These are phyloP conservation scores for Bacidia gigantensis DNA, from an alignment of 495 filamentous ascomycete species.

Conservation along the genomic window DNA sequence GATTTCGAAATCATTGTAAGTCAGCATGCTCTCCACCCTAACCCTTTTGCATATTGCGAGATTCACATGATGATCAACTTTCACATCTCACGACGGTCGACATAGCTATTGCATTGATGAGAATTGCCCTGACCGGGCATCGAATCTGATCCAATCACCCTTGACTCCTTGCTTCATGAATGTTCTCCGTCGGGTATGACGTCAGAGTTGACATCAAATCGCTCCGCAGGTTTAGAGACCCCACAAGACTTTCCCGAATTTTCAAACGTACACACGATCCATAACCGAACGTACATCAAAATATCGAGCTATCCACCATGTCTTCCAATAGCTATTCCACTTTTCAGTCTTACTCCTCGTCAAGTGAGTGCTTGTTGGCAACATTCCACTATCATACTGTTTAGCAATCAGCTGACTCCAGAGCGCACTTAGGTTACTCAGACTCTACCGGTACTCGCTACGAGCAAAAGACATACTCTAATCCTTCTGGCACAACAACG, in stretches of 20 bases:
- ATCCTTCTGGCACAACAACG: slow-evolving; percentile 15
- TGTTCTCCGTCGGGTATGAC: background rate
- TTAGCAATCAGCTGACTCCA: too few relatives aligned
- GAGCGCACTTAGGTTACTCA: too few relatives aligned
- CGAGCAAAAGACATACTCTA: slow-evolving; percentile 10
- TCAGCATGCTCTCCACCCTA: too few relatives aligned
- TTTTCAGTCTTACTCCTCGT: slow-evolving; percentile 14
- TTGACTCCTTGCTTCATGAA: background rate
- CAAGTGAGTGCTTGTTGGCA: too few relatives aligned
- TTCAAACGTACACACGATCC: too few relatives aligned
- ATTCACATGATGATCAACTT: slow-evolving; percentile 19
- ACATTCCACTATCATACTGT: too few relatives aligned
- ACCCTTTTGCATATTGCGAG: too few relatives aligned
- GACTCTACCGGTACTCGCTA: slow-evolving; percentile 14
- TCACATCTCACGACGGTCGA: slow-evolving; percentile 92
- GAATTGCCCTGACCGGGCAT: slow-evolving; percentile 79
- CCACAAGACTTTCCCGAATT: too few relatives aligned
- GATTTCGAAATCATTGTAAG: too few relatives aligned
- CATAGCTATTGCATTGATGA: slow-evolving; percentile 89
- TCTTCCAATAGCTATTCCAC: slow-evolving; percentile 12
- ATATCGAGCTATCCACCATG: background rate
- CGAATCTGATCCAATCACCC: slow-evolving; percentile 37
- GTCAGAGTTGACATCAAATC: background rate
- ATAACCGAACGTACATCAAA: background rate
- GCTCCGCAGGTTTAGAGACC: too few relatives aligned